Evolutionary conservation across 1,284 basidiomycete species (phyloP).

Genomic region (Gomphus bonarii): DNA sequence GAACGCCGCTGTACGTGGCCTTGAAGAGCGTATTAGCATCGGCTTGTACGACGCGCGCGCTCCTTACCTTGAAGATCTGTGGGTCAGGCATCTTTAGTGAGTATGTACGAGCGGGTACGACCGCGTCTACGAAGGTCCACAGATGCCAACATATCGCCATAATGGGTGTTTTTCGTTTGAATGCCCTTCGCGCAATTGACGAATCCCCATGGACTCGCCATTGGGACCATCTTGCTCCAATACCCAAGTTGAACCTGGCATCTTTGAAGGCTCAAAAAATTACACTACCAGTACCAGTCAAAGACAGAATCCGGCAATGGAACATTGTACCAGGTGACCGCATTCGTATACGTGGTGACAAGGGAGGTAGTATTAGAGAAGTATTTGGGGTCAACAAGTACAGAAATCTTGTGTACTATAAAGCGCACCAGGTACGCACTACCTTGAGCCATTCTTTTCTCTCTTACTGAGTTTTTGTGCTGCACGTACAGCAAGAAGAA

Average conservation of each 20-base stretch:
- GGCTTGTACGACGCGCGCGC: conserved; percentile 1
- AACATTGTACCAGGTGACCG: conserved; percentile 79
- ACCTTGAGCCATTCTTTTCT: not conserved
- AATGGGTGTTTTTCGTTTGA: not conserved
- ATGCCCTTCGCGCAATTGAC: conserved; percentile 1
- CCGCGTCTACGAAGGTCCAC: conserved; percentile 8
- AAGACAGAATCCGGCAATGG: conserved; percentile 74
- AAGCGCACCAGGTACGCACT: conserved; percentile 27
- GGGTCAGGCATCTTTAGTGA: conserved; percentile 3
- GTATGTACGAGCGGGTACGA: not conserved
- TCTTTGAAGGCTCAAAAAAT: not conserved
- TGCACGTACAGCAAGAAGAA: not conserved
- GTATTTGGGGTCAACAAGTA: conserved; percentile 63
- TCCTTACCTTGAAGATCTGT: conserved; percentile 4
- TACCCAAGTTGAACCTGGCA: not conserved
- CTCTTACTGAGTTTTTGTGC: not conserved
- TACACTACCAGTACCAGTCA: conserved; percentile 32
- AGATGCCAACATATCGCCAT: not conserved
- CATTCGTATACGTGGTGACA: conserved; percentile 59
- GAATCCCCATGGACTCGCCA: conserved; percentile 7
- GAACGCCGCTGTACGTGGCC: conserved; percentile 84
- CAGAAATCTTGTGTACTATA: conserved; percentile 61
- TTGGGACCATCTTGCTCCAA: conserved; percentile 2
- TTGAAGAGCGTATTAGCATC: conserved; percentile 21
- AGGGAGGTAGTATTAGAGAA: conserved; percentile 46